Evolutionary conservation across 331 rosid genomes (phyloP).

Genomic region (Spiraea crenata): DNA sequence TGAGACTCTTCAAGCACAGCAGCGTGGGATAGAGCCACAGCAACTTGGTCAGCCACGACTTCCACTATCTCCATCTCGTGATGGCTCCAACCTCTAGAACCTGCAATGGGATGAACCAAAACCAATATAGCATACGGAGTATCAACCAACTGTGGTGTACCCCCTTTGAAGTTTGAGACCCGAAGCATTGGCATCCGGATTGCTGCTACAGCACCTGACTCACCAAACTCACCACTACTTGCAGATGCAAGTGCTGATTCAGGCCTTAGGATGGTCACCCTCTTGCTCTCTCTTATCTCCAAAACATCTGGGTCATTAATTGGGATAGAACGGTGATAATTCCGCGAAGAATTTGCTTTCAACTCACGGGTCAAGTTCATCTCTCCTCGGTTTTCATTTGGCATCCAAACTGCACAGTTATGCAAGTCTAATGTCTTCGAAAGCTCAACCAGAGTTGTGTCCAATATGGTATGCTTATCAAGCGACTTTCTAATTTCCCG

Average conservation of each 20-base stretch:
- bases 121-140: slow-evolving; percentile 68
- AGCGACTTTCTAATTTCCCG: slow-evolving; percentile 68
- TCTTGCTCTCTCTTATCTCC: slow-evolving; percentile 47
- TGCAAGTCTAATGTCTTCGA: slow-evolving; percentile 64
- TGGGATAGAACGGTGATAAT: slow-evolving; percentile 41
- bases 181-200: slow-evolving; percentile 79
- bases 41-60: slow-evolving; percentile 88
- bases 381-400: slow-evolving; percentile 46
- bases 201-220: slow-evolving; percentile 63
- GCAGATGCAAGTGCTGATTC: slow-evolving; percentile 66
- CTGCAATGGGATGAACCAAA: slow-evolving; percentile 57
- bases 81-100: slow-evolving; percentile 48
- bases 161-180: slow-evolving; percentile 78
- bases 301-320: slow-evolving; percentile 52
- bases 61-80: slow-evolving; percentile 72
- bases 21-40: slow-evolving; percentile 82
- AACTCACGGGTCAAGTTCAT: slow-evolving; percentile 72
- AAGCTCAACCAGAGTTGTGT: slow-evolving; percentile 78
- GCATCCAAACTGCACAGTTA: slow-evolving; percentile 89
- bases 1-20: slow-evolving; percentile 86
- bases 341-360: slow-evolving; percentile 36
- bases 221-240: slow-evolving; percentile 53
- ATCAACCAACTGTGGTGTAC: slow-evolving; percentile 70
- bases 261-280: slow-evolving; percentile 57
- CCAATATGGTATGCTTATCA: slow-evolving; percentile 70